These are phyloP conservation scores for Taiwanofungus camphoratus DNA, from an alignment of 1,284 basidiomycete species.

Conservation along the genomic window DNA sequence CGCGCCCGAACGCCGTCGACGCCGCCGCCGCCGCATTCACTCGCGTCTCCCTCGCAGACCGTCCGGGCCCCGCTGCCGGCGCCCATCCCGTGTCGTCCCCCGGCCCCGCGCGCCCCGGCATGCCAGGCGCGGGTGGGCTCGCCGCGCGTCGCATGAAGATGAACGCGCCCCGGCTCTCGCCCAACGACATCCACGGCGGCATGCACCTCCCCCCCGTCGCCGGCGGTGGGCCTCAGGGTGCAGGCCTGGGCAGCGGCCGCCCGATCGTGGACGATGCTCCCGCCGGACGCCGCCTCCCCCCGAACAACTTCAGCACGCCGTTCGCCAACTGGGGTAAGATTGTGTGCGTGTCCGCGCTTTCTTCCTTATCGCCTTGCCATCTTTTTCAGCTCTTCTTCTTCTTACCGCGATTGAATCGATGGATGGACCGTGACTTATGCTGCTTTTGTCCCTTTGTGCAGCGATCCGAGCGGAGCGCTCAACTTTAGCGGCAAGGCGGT, in stretches of 20 bases:
- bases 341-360: conserved; percentile 69
- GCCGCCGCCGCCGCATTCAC: conserved; percentile 36
- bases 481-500: conserved; percentile 94
- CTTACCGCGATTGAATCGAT: background rate
- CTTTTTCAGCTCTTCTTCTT: background rate
- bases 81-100: conserved; percentile 24
- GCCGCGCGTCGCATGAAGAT: conserved; percentile 41
- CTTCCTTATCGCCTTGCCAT: too few species aligned
- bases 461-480: conserved; percentile 90
- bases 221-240: conserved; percentile 49
- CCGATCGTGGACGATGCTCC: conserved; percentile 38
- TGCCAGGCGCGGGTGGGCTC: conserved; percentile 28
- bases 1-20: conserved; percentile 29
- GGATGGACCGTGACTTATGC: too few species aligned
- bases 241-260: conserved; percentile 67
- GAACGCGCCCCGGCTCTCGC: conserved; percentile 50
- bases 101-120: conserved; percentile 17
- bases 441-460: conserved; percentile 25
- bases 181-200: conserved; percentile 51
- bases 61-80: conserved; percentile 22
- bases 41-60: conserved; percentile 32
- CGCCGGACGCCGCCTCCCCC: conserved; percentile 39
- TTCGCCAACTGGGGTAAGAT: conserved; percentile 95
- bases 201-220: conserved; percentile 31
- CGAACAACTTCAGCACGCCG: conserved; percentile 57